Evolutionary conservation across 1,284 basidiomycete genomes (phyloP).

Genomic region (Trametes pubescens): DNA sequence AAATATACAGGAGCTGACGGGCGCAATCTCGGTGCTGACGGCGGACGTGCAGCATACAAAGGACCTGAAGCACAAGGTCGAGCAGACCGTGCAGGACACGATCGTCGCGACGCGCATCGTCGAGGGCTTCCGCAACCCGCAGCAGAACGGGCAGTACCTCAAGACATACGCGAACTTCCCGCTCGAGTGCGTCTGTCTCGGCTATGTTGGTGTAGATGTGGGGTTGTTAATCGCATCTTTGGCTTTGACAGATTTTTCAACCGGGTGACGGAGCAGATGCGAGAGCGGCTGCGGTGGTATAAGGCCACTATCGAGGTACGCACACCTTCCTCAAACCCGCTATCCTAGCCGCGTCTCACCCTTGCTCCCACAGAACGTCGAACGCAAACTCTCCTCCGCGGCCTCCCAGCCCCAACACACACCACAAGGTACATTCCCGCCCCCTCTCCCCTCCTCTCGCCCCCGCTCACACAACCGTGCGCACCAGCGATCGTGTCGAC

Average conservation of each 20-base stretch:
- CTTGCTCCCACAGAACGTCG: conserved; percentile 69
- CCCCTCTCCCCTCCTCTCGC: not conserved
- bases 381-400: conserved; percentile 76
- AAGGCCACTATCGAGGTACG: conserved; percentile 80
- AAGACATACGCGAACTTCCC: conserved; percentile 83
- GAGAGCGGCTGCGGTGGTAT: conserved; percentile 76
- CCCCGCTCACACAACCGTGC: not conserved
- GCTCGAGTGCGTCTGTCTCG: conserved; percentile 64
- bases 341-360: not conserved
- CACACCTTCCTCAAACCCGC: not conserved
- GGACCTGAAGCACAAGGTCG: conserved; percentile 75
- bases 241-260: conserved; percentile 67
- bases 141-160: conserved; percentile 70
- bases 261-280: conserved; percentile 75
- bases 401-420: conserved; percentile 68
- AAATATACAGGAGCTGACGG: conserved; percentile 69
- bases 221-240: not conserved
- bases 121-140: conserved; percentile 77
- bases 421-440: conserved; percentile 67
- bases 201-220: too few relatives aligned
- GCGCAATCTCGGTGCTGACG: conserved; percentile 67
- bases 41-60: conserved; percentile 71
- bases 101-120: conserved; percentile 77
- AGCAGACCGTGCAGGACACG: conserved; percentile 79
- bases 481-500: conserved; percentile 73